Evolutionary conservation across 2,329 filamentous ascomycete genomes (phyloP), one percentile per base, ranked within the genome.

Genomic region (Bipolaris bicolor): DNA sequence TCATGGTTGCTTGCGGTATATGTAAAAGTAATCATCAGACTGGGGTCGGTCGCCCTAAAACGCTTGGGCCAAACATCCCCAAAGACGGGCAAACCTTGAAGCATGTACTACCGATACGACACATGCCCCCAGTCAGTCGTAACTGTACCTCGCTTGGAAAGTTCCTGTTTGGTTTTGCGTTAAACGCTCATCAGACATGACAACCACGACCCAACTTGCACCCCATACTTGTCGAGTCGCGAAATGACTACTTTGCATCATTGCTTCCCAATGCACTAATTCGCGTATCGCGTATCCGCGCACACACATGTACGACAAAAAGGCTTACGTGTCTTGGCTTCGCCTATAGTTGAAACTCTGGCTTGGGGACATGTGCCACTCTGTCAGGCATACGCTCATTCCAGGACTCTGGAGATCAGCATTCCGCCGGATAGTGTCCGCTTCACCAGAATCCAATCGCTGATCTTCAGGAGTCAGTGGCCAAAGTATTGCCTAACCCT

Each of bases 371-470:
- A 29, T n/a, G n/a, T 36, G 44, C 54, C 13, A 43, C 22, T 13
- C 44, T 48, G 43, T 34, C 49, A 48, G 49, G 20, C 47, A 47
- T 43, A 53, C n/a, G 26, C 54, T 45, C 39, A 37, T 57, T 43
- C 54, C 54, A 41, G 44, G 15, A 13, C 37, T 31, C 36, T 53
- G 54, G 54, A 41, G 49, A 53, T 57, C 44, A 48, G 18, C 49
- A 44, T 33, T 46, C 36, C 20, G 43, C 41, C 34, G 37, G 47
- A 37, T 57, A 57, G 54, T 48, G 49, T 49, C 54, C 54, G 54
- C 49, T 57, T 29, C 39, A 47, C 22, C 51, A 52, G 41, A 44
- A 44, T 41, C 49, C 47, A 47, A 47, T 53, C 29, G 43, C 26
- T 37, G 49, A 57, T 57, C 44, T 53, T 43, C 37, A 50, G 36